Evolutionary conservation across 1,284 basidiomycete genomes (phyloP).

Genomic region (Anthracocystis setariae): DNA sequence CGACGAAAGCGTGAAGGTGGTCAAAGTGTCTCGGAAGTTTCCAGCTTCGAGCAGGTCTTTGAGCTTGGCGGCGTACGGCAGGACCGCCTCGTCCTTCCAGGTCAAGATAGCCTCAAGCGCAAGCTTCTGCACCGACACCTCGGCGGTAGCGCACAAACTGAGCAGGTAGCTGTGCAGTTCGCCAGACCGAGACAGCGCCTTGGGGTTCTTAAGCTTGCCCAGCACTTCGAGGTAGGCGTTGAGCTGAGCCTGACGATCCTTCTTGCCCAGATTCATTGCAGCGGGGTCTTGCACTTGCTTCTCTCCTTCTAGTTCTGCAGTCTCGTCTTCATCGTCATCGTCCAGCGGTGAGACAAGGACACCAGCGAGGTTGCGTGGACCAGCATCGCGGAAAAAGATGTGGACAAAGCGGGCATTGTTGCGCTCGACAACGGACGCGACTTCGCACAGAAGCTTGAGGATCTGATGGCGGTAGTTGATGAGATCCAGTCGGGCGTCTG

Average conservation of each 20-base stretch:
- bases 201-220: constrained; percentile 89
- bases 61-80: constrained; percentile 77
- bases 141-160: constrained; percentile 84
- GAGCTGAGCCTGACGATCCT: constrained; percentile 54
- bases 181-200: constrained; percentile 79
- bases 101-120: constrained; percentile 84
- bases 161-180: constrained; percentile 78
- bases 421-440: constrained; percentile 48
- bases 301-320: constrained; percentile 11
- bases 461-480: constrained; percentile 62
- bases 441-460: constrained; percentile 50
- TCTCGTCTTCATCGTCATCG: constrained; percentile 36
- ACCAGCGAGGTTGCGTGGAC: constrained; percentile 42
- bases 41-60: constrained; percentile 82
- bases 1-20: constrained; percentile 71
- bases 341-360: constrained; percentile 38
- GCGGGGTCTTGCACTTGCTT: constrained; percentile 10
- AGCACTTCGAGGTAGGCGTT: constrained; percentile 80
- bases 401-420: constrained; percentile 54
- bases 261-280: constrained; percentile 37
- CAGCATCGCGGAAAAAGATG: constrained; percentile 54
- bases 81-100: constrained; percentile 80
- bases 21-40: constrained; percentile 87
- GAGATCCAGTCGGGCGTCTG: constrained; percentile 53
- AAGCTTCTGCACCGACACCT: constrained; percentile 79